Base-by-base conservation (phyloP, 169 alveolate genomes). In the Babesia gibsoni region DNA sequence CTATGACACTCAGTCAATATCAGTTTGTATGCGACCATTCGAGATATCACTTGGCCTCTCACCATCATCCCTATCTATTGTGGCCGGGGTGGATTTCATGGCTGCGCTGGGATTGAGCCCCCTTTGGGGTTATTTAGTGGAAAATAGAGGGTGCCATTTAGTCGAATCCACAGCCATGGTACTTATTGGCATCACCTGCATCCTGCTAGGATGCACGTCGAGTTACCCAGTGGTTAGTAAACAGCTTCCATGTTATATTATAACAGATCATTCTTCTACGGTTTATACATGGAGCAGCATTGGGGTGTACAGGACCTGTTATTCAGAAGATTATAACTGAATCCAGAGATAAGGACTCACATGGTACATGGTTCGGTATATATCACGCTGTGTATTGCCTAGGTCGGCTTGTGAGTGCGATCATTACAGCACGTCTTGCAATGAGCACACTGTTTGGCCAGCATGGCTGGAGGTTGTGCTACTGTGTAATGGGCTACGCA, bases 81-180 rank as follows among this genome's bases (percentile, higher is more conserved):
- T 93, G 42, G 84, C 91, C 3, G 79, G 90, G 45, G 93, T 90
- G n/a, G 96, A 93, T 58, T 84, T 90, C n/a, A 78, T 93, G 68
- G 84, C 92, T 65, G 83, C 91, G 50, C 89, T 94, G 20, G 52
- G 89, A 18, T 86, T 84, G 63, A 83, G 94, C 52, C 95, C 96
- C 8, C 65, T 93, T 27, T 93, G 97, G 97, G 97, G 97, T 10
- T 86, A 69, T 29, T 74, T 92, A 48, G 88, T 95, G 10, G 97
- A 93, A 66, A 87, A 82, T 45, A 84, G 80, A 72, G 92, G 94
- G 20, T 61, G 92, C 63, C 85, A 90, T 52, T 84, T 89, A 84
- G 84, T 93, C 65, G 67, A 90, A 37, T 93, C 91, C 27, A 77
- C 84, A 41, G 97, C 94, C 20, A 78, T 91, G 23, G 67, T 90